phyloP scores from a whole-genome alignment of 257 asterid species.

The Haberlea rhodopensis region DNA sequence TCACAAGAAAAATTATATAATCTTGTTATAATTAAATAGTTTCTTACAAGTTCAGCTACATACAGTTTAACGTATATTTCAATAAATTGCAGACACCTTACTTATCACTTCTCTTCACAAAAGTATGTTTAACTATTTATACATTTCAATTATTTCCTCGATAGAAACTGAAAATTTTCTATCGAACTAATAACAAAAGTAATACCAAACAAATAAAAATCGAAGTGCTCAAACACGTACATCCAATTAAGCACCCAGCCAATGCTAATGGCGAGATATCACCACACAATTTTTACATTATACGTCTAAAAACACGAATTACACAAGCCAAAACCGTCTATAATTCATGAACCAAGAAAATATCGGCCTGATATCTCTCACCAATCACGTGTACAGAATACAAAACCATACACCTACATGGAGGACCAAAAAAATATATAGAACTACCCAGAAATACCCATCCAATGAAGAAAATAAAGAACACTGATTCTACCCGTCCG shows the following conservation, averaged over 20 bases:
- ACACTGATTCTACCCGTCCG: slow-evolving; percentile 35
- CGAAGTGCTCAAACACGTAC: slow-evolving; percentile 6
- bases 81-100: too few species aligned
- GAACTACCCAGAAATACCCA: slow-evolving; percentile 24
- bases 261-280: slow-evolving; percentile 23
- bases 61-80: too few species aligned
- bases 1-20: too few species aligned
- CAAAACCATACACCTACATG: slow-evolving; percentile 45
- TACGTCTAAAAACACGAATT: slow-evolving; percentile 34
- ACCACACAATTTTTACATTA: slow-evolving; percentile 35
- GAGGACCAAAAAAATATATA: slow-evolving; percentile 26
- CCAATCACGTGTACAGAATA: slow-evolving; percentile 33
- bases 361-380: slow-evolving; percentile 33
- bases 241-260: neutral
- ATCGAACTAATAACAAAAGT: too few species aligned
- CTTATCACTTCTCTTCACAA: too few species aligned
- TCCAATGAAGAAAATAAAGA: slow-evolving; percentile 28
- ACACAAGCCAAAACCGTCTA: slow-evolving; percentile 46
- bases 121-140: too few species aligned
- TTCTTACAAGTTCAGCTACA: too few species aligned
- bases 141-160: too few species aligned
- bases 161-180: too few species aligned
- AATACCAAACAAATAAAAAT: neutral
- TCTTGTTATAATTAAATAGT: too few species aligned
- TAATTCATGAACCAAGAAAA: slow-evolving; percentile 45